A percentile compares a stretch with the other conserved stretches of the same genome.
Conservation (phyloP, 371 early-diverging fungal species). For the Mortierella sp. region DNA sequence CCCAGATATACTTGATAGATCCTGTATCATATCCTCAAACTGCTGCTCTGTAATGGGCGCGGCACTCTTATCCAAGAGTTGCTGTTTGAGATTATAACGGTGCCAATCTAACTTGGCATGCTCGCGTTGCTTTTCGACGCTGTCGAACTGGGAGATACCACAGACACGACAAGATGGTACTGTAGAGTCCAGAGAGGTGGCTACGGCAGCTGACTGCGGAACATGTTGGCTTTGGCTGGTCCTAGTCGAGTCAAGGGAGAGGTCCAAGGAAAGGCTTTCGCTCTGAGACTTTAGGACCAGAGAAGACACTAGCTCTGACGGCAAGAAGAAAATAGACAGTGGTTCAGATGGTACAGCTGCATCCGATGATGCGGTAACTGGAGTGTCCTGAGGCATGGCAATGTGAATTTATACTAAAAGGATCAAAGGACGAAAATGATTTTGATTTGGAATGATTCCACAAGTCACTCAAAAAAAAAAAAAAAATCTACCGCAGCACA, state of each 20-base stretch:
- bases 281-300: constrained; percentile 26
- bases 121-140: constrained; percentile 82
- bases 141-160: constrained; percentile 78
- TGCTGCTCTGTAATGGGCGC: constrained; percentile 82
- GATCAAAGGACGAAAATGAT: no score
- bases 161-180: constrained; percentile 80
- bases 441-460: not conserved
- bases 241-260: not conserved
- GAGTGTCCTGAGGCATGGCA: not conserved
- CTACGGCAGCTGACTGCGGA: not conserved
- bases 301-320: constrained; percentile 29
- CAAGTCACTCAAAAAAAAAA: not conserved
- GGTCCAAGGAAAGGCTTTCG: not conserved
- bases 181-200: constrained; percentile 38
- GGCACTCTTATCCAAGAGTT: constrained; percentile 74
- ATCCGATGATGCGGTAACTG: not conserved
- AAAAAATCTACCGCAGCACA: no score
- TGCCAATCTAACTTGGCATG: constrained; percentile 97
- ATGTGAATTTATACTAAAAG: not conserved
- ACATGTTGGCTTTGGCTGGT: not conserved
- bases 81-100: constrained; percentile 95
- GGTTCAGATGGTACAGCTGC: constrained; percentile 5
- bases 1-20: constrained; percentile 68
- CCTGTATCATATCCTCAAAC: constrained; percentile 83
- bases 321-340: constrained; percentile 44